These are phyloP conservation scores for Globisporangium viniferum DNA, from an alignment of 352 stramenopile species.

Conservation along the genomic window DNA sequence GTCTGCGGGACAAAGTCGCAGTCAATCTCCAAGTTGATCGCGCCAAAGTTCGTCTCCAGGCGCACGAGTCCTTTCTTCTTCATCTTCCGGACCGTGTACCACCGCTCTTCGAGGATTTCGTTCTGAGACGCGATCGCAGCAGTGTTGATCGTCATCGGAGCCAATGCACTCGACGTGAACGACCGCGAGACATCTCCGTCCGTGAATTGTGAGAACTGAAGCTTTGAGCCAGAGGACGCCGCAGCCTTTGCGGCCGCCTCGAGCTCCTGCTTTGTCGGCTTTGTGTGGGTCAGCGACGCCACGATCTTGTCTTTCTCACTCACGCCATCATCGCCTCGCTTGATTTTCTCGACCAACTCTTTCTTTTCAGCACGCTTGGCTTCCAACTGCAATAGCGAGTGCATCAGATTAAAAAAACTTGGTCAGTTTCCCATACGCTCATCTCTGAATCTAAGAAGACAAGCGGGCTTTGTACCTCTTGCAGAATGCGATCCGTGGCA, in stretches of 20 bases:
- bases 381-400: constrained; percentile 37
- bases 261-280: constrained; percentile 22
- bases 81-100: constrained; percentile 81
- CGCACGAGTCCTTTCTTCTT: constrained; percentile 98
- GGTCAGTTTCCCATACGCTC: not conserved
- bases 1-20: constrained; percentile 96
- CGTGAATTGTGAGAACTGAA: constrained; percentile 86
- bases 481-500: constrained; percentile 78
- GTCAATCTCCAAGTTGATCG: constrained; percentile 95
- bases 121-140: constrained; percentile 46
- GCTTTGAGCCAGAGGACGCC: constrained; percentile 16
- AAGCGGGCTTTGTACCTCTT: constrained; percentile 38
- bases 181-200: constrained; percentile 88
- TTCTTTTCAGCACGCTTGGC: constrained; percentile 59
- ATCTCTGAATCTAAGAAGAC: not conserved
- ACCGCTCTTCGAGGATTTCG: constrained; percentile 74
- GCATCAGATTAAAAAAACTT: not conserved
- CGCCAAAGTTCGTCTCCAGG: constrained; percentile 91
- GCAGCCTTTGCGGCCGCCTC: constrained; percentile 11
- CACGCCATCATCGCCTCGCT: constrained; percentile 48
- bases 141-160: constrained; percentile 64
- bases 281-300: constrained; percentile 60
- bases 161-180: constrained; percentile 93
- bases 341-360: constrained; percentile 65
- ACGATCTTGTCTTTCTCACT: constrained; percentile 78